Evolutionary conservation across 768 basidiomycete genomes (phyloP).

Genomic region (Tricholoma flavovirens): DNA sequence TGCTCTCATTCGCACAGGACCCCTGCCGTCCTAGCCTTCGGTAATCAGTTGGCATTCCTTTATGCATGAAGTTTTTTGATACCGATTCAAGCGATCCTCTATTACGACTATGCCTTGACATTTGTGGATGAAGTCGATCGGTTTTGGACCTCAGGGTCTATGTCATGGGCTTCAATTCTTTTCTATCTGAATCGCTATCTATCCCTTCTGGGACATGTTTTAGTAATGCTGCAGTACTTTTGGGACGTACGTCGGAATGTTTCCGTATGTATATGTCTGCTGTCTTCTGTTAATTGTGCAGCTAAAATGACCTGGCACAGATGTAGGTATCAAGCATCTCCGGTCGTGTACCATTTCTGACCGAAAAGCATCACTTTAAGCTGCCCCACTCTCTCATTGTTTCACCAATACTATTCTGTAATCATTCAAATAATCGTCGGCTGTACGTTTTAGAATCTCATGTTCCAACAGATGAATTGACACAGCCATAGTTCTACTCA

Average conservation of each 20-base stretch:
- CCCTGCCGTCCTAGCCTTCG: constrained; percentile 8
- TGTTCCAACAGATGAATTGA: not conserved
- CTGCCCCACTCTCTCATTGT: constrained; percentile 18
- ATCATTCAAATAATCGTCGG: constrained; percentile 33
- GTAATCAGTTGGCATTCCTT: constrained; percentile 4
- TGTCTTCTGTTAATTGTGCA: no score
- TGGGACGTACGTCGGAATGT: constrained; percentile 22
- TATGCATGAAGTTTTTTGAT: not conserved
- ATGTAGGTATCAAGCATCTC: constrained; percentile 1
- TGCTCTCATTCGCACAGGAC: constrained; percentile 1
- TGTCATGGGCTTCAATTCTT: constrained; percentile 30
- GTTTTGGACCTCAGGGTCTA: constrained; percentile 34
- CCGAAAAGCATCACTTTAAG: constrained; percentile 13
- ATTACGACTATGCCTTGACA: constrained; percentile 49
- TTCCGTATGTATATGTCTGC: constrained; percentile 17
- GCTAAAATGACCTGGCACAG: not conserved
- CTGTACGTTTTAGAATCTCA: constrained; percentile 19
- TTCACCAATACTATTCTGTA: constrained; percentile 29
- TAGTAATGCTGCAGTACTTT: constrained; percentile 29
- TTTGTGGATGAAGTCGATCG: constrained; percentile 35
- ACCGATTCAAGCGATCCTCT: constrained; percentile 27
- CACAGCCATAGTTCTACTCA: constrained; percentile 24
- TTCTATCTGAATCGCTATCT: constrained; percentile 44
- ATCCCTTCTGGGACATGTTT: constrained; percentile 32
- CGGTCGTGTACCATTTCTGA: not conserved